Percentiles rank a stretch among this genome's conserved stretches.
These are phyloP conservation scores for Trichoderma sp. DNA, from an alignment of 2,329 filamentous ascomycete genomes.

Conservation along the genomic window DNA sequence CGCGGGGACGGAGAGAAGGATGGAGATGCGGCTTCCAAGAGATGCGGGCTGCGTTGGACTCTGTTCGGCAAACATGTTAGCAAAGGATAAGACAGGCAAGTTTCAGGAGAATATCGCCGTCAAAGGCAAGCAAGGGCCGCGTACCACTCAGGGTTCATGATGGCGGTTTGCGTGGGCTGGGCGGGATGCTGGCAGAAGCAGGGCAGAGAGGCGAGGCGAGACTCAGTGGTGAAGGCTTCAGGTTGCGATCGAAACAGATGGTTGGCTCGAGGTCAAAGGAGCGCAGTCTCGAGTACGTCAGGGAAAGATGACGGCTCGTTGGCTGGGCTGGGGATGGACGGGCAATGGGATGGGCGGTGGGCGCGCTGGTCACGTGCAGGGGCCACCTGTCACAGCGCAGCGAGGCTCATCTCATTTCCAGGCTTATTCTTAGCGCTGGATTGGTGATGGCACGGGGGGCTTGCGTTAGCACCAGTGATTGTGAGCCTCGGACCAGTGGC, in stretches of 20 bases:
- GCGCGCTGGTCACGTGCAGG: conserved; percentile 19
- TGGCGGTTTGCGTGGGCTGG: conserved; percentile 44
- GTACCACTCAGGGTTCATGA: conserved; percentile 92
- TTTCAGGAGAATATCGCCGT: conserved; percentile 38
- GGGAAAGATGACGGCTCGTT: conserved; percentile 34
- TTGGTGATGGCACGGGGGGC: conserved; percentile 25
- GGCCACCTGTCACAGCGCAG: conserved; percentile 15
- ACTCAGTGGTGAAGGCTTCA: not conserved
- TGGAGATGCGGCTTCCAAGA: not conserved
- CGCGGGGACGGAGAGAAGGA: not conserved
- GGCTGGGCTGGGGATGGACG: conserved; percentile 21
- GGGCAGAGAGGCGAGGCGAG: conserved; percentile 25
- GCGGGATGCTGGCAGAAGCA: conserved; percentile 35
- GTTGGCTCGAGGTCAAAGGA: conserved; percentile 32
- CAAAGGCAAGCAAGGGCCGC: conserved; percentile 43
- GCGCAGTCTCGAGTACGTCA: conserved; percentile 38
- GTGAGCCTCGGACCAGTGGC: not conserved
- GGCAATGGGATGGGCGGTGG: conserved; percentile 27
- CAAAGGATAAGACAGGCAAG: conserved; percentile 19
- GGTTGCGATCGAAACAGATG: conserved; percentile 22
- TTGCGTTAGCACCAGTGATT: not conserved
- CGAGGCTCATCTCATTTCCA: conserved; percentile 17
- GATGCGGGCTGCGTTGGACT: not conserved
- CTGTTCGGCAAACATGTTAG: conserved; percentile 36
- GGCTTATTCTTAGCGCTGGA: conserved; percentile 10